Percentiles rank a stretch among this genome's conserved stretches.
These are phyloP conservation scores for Cercospora sp. DNA, from an alignment of 2,329 filamentous ascomycete genomes.

Conservation along the genomic window DNA sequence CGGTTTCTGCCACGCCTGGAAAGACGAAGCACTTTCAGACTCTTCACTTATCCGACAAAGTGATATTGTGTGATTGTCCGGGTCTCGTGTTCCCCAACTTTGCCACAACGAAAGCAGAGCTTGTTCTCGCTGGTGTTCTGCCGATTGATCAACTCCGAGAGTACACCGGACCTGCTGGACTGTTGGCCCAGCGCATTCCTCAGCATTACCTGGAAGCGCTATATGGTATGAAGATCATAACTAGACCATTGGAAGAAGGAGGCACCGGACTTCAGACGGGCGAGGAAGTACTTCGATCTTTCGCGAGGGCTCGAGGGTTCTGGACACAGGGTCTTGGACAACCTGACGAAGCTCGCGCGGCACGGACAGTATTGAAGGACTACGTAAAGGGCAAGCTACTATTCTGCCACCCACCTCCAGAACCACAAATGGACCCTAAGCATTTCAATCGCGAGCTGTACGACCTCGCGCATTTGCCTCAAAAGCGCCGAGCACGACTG, in stretches of 20 bases:
- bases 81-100: constrained; percentile 99
- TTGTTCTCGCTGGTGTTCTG: constrained; percentile 91
- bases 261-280: constrained; percentile 84
- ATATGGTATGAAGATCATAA: constrained; percentile 88
- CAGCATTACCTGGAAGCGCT: constrained; percentile 85
- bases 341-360: constrained; percentile 89
- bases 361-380: constrained; percentile 88
- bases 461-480: constrained; percentile 76
- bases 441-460: constrained; percentile 92
- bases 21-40: constrained; percentile 99
- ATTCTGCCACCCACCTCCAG: constrained; percentile 78
- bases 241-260: constrained; percentile 81
- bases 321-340: constrained; percentile 80
- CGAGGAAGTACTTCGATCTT: constrained; percentile 80
- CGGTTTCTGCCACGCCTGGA: constrained; percentile 92
- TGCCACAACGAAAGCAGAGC: constrained; percentile 90
- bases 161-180: constrained; percentile 79
- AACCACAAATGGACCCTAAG: constrained; percentile 63
- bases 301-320: constrained; percentile 87
- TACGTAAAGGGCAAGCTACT: constrained; percentile 96
- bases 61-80: constrained; percentile 95
- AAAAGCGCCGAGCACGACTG: constrained; percentile 71
- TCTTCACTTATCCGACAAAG: constrained; percentile 84
- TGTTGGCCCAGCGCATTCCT: constrained; percentile 84
- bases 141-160: constrained; percentile 96